Conservation (phyloP, 805 yeast genomes). For the Geotrichum ghanense region DNA sequence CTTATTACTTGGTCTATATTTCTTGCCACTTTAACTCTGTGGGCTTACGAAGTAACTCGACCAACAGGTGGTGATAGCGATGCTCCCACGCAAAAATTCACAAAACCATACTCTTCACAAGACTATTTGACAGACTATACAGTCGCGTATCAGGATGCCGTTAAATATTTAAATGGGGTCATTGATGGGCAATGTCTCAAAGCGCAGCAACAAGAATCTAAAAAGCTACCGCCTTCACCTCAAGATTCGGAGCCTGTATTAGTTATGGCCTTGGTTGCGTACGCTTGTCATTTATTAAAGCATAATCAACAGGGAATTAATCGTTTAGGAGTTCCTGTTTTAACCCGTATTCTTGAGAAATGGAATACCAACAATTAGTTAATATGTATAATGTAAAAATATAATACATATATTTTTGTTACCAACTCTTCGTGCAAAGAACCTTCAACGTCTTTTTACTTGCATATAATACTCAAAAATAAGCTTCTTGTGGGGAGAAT, state of each 20-base stretch:
- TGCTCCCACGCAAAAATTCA: neutral
- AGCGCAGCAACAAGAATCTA: neutral
- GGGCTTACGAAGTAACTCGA: slow-evolving; percentile 17
- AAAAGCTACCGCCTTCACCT: neutral
- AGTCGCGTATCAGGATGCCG: neutral
- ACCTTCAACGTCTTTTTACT: too few relatives aligned
- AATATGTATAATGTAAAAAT: too few relatives aligned
- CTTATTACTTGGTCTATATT: slow-evolving; percentile 23
- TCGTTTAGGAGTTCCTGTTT: neutral
- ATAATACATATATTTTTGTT: too few relatives aligned
- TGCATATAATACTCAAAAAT: too few relatives aligned
- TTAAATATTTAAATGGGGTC: neutral
- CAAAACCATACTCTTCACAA: neutral
- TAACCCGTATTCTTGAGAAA: neutral
- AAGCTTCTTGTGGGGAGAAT: too few relatives aligned
- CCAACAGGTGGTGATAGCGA: slow-evolving; percentile 1
- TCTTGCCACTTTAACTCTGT: slow-evolving; percentile 19
- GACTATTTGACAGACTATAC: neutral
- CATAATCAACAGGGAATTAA: neutral
- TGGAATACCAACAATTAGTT: neutral
- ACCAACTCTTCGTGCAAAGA: too few relatives aligned
- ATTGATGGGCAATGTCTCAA: neutral
- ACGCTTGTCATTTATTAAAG: neutral
- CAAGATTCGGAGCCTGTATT: neutral
- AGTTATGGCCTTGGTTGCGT: neutral